Evolutionary conservation across 352 stramenopile species (phyloP).

Genomic region (Plasmopara halstedii): DNA sequence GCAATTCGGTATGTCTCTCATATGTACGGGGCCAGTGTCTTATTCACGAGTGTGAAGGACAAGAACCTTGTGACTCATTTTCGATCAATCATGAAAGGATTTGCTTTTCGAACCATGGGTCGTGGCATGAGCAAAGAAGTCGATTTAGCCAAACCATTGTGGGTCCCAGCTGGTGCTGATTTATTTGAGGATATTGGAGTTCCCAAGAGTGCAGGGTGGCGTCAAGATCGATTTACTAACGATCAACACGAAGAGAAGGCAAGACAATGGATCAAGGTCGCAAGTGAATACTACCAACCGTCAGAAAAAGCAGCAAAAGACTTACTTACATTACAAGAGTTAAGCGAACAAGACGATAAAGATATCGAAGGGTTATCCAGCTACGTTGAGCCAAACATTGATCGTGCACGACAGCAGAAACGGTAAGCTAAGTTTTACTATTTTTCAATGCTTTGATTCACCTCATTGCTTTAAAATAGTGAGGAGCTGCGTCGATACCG

Average conservation of each 20-base stretch:
- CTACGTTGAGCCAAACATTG: slow-evolving; percentile 56
- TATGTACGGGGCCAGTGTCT: slow-evolving; percentile 76
- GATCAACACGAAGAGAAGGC: slow-evolving; percentile 58
- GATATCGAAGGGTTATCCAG: slow-evolving; percentile 16
- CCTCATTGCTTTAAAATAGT: slow-evolving; percentile 15
- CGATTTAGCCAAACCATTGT: slow-evolving; percentile 54
- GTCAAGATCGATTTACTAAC: slow-evolving; percentile 38
- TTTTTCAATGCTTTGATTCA: neutral
- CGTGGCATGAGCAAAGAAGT: slow-evolving; percentile 56
- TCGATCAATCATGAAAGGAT: slow-evolving; percentile 50
- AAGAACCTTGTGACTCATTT: slow-evolving; percentile 73
- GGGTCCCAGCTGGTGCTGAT: slow-evolving; percentile 62
- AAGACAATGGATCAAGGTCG: slow-evolving; percentile 58
- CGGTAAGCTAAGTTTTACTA: slow-evolving; percentile 13
- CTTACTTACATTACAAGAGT: slow-evolving; percentile 12
- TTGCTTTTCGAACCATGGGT: slow-evolving; percentile 44
- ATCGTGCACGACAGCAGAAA: slow-evolving; percentile 65
- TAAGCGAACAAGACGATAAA: slow-evolving; percentile 23
- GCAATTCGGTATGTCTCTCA: slow-evolving; percentile 83
- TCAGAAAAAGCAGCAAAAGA: slow-evolving; percentile 31
- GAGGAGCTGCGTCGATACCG: slow-evolving; percentile 66
- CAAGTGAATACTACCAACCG: slow-evolving; percentile 52
- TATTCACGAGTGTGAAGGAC: slow-evolving; percentile 85
- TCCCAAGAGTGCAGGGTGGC: slow-evolving; percentile 41
- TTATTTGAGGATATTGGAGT: slow-evolving; percentile 71